Evolutionary conservation across 2,329 filamentous ascomycete genomes (phyloP).

Genomic region (Leptographium procerum): DNA sequence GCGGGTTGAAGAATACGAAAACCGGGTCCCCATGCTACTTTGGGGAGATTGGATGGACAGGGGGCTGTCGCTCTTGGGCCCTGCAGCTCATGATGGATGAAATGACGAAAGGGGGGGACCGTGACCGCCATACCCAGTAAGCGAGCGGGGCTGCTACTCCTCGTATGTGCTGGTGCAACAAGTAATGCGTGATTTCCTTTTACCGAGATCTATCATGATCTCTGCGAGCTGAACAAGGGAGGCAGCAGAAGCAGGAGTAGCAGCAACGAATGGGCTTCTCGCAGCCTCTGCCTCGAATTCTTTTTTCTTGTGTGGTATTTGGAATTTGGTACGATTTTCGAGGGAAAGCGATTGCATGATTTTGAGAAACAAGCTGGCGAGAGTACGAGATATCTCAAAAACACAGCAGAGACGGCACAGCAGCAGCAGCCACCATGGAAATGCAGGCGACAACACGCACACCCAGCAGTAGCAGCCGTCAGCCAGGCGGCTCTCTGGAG

Average conservation of each 20-base stretch:
- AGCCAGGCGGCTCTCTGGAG: neutral
- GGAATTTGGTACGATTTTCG: too few species aligned
- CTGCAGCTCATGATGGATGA: neutral
- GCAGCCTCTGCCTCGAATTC: neutral
- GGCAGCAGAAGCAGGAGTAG: too few species aligned
- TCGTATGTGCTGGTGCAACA: too few species aligned
- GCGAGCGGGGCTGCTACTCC: neutral
- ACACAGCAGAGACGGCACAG: neutral
- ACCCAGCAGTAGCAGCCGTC: neutral
- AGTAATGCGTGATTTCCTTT: neutral
- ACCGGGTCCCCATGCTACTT: neutral
- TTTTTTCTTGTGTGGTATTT: too few species aligned
- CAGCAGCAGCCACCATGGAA: neutral
- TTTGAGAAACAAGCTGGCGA: neutral
- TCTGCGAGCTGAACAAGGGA: neutral
- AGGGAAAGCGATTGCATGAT: neutral
- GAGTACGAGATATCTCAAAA: neutral
- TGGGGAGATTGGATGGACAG: neutral
- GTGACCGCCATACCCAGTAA: neutral
- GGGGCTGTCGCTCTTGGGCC: neutral
- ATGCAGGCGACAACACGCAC: neutral
- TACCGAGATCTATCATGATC: neutral
- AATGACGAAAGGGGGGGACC: neutral
- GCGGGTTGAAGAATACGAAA: neutral
- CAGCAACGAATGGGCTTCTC: neutral